phyloP scores from a whole-genome alignment of 2,329 filamentous ascomycete species.

The Colletotrichum costaricense region DNA sequence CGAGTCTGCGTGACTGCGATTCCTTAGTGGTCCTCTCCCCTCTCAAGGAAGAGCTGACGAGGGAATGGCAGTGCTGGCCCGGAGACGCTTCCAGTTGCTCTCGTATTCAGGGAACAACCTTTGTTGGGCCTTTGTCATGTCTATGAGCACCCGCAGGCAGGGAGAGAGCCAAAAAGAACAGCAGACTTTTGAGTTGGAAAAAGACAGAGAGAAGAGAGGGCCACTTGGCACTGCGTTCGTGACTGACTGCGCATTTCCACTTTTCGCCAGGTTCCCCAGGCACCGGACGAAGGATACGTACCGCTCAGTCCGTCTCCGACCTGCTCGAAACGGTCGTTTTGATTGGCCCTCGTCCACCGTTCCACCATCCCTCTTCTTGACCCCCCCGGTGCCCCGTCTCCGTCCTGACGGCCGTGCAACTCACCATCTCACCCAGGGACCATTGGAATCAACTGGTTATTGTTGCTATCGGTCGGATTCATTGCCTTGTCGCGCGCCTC shows the following conservation, averaged over 20 bases:
- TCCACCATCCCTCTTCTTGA: background rate
- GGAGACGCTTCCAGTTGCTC: conserved; percentile 22
- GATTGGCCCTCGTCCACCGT: conserved; percentile 22
- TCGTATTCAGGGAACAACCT: conserved; percentile 22
- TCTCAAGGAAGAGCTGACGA: background rate
- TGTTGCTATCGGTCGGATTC: background rate
- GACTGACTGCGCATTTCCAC: conserved; percentile 14
- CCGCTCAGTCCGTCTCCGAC: conserved; percentile 12
- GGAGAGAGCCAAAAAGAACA: background rate
- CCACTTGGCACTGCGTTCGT: conserved; percentile 11
- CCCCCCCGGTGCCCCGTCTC: background rate
- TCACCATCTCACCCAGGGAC: background rate
- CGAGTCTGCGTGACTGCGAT: conserved; percentile 1
- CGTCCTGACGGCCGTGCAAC: background rate
- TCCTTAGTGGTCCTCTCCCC: background rate
- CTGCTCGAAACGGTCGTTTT: conserved; percentile 17
- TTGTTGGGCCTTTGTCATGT: conserved; percentile 16
- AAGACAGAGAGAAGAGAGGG: background rate
- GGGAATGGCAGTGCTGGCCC: conserved; percentile 12
- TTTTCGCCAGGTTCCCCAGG: conserved; percentile 30
- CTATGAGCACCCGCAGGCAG: background rate
- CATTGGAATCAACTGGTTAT: conserved; percentile 12
- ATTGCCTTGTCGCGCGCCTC: background rate
- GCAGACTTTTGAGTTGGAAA: conserved; percentile 22
- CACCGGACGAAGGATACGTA: conserved; percentile 24